Evolutionary conservation across 2,329 filamentous ascomycete genomes (phyloP).

Genomic region (Penicillium brasilianum): DNA sequence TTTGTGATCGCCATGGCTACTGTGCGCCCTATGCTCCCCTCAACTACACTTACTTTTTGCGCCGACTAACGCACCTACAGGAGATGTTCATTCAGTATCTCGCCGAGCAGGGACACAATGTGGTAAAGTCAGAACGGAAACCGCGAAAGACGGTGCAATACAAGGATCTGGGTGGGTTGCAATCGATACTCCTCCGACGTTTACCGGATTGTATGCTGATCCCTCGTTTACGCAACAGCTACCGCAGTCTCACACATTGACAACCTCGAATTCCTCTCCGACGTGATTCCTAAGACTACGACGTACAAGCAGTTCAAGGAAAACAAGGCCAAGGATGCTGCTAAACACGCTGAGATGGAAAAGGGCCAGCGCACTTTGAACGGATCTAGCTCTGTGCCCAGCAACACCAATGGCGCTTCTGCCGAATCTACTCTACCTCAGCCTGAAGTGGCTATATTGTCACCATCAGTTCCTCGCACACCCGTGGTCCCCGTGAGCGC

Average conservation of each 20-base stretch:
- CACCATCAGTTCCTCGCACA: slow-evolving; percentile 37
- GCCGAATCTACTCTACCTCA: slow-evolving; percentile 18
- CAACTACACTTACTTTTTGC: slow-evolving; percentile 15
- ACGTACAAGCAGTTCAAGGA: slow-evolving; percentile 81
- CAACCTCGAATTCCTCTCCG: slow-evolving; percentile 91
- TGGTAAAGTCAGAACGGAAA: slow-evolving; percentile 89
- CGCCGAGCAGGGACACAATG: slow-evolving; percentile 80
- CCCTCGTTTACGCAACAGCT: slow-evolving; percentile 57
- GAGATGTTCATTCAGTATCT: slow-evolving; percentile 97
- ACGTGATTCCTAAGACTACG: slow-evolving; percentile 85
- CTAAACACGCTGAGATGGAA: slow-evolving; percentile 38
- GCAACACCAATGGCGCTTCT: slow-evolving; percentile 32
- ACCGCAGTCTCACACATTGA: slow-evolving; percentile 85
- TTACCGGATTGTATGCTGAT: background rate
- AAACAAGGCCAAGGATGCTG: slow-evolving; percentile 51
- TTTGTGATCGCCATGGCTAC: slow-evolving; percentile 93
- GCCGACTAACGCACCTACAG: slow-evolving; percentile 49
- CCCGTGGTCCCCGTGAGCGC: slow-evolving; percentile 57
- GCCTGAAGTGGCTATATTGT: slow-evolving; percentile 29
- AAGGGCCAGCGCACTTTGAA: slow-evolving; percentile 48
- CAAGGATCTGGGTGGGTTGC: slow-evolving; percentile 76
- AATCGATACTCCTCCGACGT: background rate
- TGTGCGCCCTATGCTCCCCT: slow-evolving; percentile 52
- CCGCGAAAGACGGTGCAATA: slow-evolving; percentile 94
- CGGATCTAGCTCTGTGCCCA: slow-evolving; percentile 27